Base-by-base conservation (phyloP, 2,329 filamentous ascomycete species). In the Amphichorda felina region DNA sequence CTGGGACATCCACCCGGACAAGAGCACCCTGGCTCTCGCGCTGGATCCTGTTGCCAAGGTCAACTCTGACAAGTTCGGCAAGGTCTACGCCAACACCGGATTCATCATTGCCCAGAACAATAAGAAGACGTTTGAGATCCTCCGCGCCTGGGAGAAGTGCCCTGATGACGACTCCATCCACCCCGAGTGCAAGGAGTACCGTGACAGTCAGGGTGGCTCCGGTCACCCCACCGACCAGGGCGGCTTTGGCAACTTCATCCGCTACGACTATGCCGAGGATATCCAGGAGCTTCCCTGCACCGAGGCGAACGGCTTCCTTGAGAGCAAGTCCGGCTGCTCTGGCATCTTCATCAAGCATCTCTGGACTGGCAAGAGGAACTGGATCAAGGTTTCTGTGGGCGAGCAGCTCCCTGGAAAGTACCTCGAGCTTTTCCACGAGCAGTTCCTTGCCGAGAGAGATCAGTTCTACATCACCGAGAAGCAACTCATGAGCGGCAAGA, bases 41-140 rank as follows among this genome's bases (percentile, higher is more conserved):
- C 43, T 54, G 25, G 61, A 65, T 22, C 61, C 61, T 4, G 45
- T 50, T 18, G 39, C 41, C 24, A 48, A 57, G 25, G 46, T 47
- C 45, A 65, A 65, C 50, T 48, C 52, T 38, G 61, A 65, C 45
- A 48, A 53, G 42, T 56, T 53, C 17, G 55, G 53, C 39, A 59
- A 55, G 37, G 44, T 54, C 43, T 65, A 60, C 56, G 56, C 62
- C 45, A 71, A 71, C 53, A 68, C 67, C 2, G 67, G 67, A 14
- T 70, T 71, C 54, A 68, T 71, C 48, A 51, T 71, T 27, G 60
- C 66, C 4, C 67, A 71, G 50, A 68, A 68, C 48, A 65, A 65
- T 43, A 48, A 56, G 13, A 59, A 58, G 41, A 66, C 64, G 1
- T 60, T 60, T 41, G 54, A 63, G 22, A 66, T 72, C 25, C 53